Percentiles rank a stretch among this genome's conserved stretches.
phyloP scores from a whole-genome alignment of 257 asterid species.

The Plantago ovata region DNA sequence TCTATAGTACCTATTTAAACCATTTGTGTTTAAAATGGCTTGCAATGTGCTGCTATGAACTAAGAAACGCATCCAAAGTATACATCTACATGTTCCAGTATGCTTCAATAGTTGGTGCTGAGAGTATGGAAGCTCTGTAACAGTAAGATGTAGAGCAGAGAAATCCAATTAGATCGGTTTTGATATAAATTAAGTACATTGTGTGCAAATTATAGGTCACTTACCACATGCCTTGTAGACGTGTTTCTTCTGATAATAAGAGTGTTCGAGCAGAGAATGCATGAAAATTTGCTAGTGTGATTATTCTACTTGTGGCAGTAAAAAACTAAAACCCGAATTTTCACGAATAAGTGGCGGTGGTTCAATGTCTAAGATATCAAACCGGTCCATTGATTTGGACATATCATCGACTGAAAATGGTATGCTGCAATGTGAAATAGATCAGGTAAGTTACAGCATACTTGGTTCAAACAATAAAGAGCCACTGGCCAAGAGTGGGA shows the following conservation, averaged over 20 bases:
- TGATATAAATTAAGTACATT: too few species aligned
- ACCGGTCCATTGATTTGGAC: slow-evolving; percentile 88
- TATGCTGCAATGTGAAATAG: slow-evolving; percentile 60
- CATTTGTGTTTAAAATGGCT: not conserved
- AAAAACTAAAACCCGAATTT: slow-evolving; percentile 94
- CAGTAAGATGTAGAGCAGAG: too few species aligned
- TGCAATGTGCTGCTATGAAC: not conserved
- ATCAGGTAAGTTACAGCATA: not conserved
- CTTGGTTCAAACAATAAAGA: slow-evolving; percentile 2
- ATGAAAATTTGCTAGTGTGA: not conserved
- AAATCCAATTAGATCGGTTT: too few species aligned
- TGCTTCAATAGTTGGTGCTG: not conserved
- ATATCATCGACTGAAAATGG: slow-evolving; percentile 98
- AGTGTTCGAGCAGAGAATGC: slow-evolving; percentile 12
- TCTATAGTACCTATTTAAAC: not conserved
- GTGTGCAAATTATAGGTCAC: too few species aligned
- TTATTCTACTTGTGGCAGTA: slow-evolving; percentile 70
- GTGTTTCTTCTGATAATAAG: slow-evolving; percentile 12
- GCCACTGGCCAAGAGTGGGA: slow-evolving; percentile 7
- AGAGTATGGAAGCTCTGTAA: too few species aligned
- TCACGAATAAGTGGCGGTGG: slow-evolving; percentile 99
- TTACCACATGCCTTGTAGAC: not conserved
- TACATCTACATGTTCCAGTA: not conserved
- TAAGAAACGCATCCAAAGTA: not conserved
- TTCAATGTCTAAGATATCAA: slow-evolving; percentile 84